Base-by-base conservation (phyloP, 1,284 basidiomycete genomes). In the Phlebopus sp. region DNA sequence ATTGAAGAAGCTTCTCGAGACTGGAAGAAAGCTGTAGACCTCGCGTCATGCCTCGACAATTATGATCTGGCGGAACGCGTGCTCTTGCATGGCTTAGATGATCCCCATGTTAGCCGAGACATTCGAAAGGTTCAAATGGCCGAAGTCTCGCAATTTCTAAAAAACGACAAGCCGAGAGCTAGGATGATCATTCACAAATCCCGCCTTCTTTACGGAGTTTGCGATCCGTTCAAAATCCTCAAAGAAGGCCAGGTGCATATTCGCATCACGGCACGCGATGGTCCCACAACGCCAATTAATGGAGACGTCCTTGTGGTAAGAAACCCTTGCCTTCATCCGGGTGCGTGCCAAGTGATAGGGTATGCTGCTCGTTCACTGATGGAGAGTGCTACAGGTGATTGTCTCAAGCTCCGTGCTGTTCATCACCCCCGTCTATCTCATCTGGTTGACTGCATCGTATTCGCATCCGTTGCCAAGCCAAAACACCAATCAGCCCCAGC, bases 261-360 rank as follows among this genome's bases (percentile, higher is more conserved):
- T 29, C 73, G 81, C 4, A 75, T 85, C 30, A 78, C 75, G 1
- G 67, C 71, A 1, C 69, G 76, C 14, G 73, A 71, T 38, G 82
- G 81, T 4, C 69, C 70, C 0, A 69, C 77, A 1, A 82, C 81
- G 0, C 70, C 77, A 1, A 78, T 80, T 19, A 75, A 82, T 51
- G 72, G 74, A 0, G 78, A 83, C 55, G 78, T 84, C 0, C 67
- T 84, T 8, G 75, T 84, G 4, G 79, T 83, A 3, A 69, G 81
- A 21, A 85, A 85, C 57, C 83, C 83, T 0, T 85, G 82, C 55
- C 69, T 84, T 29, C 80, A 85, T 63, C 82, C 82, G 25, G 82
- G 79, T 78, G 46, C 6, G 64, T 49, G 3, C 10, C 19, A 23
- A 23, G 21, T 23, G 21, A n/a, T 15, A 17, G 10, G 29, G 3